Evolutionary conservation across 768 basidiomycete species (phyloP).

Genomic region (Lanmaoa pseudosensibilis): DNA sequence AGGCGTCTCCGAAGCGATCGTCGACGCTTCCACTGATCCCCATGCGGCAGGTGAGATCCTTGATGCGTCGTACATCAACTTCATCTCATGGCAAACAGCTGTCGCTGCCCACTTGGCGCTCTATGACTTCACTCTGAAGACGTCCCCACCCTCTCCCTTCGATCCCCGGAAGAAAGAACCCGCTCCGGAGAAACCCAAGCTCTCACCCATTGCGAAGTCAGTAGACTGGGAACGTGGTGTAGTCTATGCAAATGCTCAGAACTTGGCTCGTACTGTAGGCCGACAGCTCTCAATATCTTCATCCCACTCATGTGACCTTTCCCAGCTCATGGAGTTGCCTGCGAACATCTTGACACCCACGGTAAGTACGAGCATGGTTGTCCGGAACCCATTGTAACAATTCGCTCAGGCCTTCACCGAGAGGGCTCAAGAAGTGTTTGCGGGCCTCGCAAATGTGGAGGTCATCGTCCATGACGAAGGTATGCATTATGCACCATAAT

Average conservation of each 20-base stretch:
- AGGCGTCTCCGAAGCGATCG: slow-evolving; percentile 56
- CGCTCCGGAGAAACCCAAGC: slow-evolving; percentile 47
- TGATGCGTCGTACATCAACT: neutral
- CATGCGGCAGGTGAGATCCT: slow-evolving; percentile 66
- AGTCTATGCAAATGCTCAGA: slow-evolving; percentile 75
- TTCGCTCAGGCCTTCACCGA: slow-evolving; percentile 62
- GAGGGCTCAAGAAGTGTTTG: slow-evolving; percentile 65
- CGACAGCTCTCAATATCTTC: neutral
- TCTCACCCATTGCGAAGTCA: slow-evolving; percentile 48
- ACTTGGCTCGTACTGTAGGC: slow-evolving; percentile 72
- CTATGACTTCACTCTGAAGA: slow-evolving; percentile 80
- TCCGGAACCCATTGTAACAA: neutral
- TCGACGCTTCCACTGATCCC: slow-evolving; percentile 67
- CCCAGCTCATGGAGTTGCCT: slow-evolving; percentile 78
- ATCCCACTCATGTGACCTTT: neutral
- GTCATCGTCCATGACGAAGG: slow-evolving; percentile 74
- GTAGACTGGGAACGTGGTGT: slow-evolving; percentile 71
- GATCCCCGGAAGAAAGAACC: slow-evolving; percentile 58
- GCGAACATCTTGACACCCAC: slow-evolving; percentile 87
- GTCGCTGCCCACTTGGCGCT: slow-evolving; percentile 75
- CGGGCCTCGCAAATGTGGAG: slow-evolving; percentile 64
- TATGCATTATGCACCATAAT: slow-evolving; percentile 26
- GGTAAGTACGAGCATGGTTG: slow-evolving; percentile 35
- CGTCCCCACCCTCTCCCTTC: slow-evolving; percentile 62
- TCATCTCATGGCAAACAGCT: slow-evolving; percentile 41